phyloP scores from a whole-genome alignment of 345 rosid genomes.

The Conringia planisiliqua region DNA sequence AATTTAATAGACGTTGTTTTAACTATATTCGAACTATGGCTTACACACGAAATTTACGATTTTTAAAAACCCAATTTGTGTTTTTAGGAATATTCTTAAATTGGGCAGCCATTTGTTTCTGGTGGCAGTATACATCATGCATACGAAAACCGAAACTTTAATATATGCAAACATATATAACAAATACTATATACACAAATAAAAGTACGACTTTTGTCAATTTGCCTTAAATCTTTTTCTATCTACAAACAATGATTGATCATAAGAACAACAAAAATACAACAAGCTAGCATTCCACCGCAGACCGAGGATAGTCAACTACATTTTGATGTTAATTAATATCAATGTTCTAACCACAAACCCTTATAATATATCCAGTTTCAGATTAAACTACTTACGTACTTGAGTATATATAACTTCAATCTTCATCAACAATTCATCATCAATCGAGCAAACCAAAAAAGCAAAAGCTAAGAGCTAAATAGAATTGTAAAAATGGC shows the following conservation, averaged over 20 bases:
- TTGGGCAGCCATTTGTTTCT: constrained; percentile 13
- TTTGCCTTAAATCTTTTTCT: constrained; percentile 7
- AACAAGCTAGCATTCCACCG: constrained; percentile 26
- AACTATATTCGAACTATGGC: background rate
- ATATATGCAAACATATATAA: background rate
- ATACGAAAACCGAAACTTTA: constrained; percentile 5
- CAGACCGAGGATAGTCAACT: constrained; percentile 25
- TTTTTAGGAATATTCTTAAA: background rate
- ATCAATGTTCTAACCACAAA: constrained; percentile 34
- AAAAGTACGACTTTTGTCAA: constrained; percentile 12
- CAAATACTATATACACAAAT: background rate
- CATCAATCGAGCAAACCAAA: constrained; percentile 21
- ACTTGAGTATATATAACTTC: constrained; percentile 22
- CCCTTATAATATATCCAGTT: constrained; percentile 7
- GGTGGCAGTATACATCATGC: constrained; percentile 15
- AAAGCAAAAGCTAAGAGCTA: background rate
- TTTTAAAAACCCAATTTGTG: background rate
- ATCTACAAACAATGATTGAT: constrained; percentile 26
- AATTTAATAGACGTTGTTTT: background rate
- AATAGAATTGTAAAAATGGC: constrained; percentile 7
- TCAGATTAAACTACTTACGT: background rate
- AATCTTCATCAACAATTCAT: constrained; percentile 29
- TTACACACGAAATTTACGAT: background rate
- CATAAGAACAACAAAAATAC: constrained; percentile 13
- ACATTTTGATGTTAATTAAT: constrained; percentile 23